Base-by-base conservation (phyloP, 2,329 filamentous ascomycete species). In the Stachybotrys chartarum region DNA sequence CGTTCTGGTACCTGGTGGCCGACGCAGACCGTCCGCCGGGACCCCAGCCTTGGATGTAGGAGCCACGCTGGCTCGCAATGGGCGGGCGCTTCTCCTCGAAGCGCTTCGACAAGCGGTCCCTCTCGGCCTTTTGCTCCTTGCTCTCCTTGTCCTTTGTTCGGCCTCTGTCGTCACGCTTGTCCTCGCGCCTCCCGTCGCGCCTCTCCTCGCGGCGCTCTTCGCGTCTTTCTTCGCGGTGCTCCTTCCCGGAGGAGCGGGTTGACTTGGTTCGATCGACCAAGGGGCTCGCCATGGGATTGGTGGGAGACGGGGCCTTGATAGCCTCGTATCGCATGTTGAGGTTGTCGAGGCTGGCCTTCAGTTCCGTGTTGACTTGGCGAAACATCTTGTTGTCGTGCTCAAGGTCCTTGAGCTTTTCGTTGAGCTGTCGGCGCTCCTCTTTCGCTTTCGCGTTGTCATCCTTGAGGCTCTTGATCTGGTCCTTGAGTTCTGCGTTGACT, bases 21-120 rank as follows among this genome's bases (percentile, higher is more conserved):
- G 64, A 65, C 24, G 56, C 58, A 58, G 63, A 67, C 58, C 67
- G 63, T 59, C 64, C 65, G 60, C 62, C 62, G 54, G 68, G 65
- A 57, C 68, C 66, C 67, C 66, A 69, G 49, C 60, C 61, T 51
- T 72, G 69, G 30, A 70, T 66, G 63, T 67, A 72, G 66, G 68
- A 71, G 55, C 64, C 59, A 48, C 66, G 66, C 50, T 65, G 68
- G 58, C 12, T 55, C 10, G 35, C 35, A 53, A 32, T 61, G 54
- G 59, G 60, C 51, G 63, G 56, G 18, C 68, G 69, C 35, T 42
- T 42, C 49, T 72, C 72, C 35, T 72, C 72, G 57, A 74, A 73
- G 31, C 72, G 70, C 54, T 64, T 64, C 32, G 68, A 68, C 53
- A 74, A 65, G 16, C 72, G 71, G 50, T 70, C 69, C 60, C 70